phyloP scores from a whole-genome alignment of 192 early-diverging fungal species.

The Mortierella alpina region DNA sequence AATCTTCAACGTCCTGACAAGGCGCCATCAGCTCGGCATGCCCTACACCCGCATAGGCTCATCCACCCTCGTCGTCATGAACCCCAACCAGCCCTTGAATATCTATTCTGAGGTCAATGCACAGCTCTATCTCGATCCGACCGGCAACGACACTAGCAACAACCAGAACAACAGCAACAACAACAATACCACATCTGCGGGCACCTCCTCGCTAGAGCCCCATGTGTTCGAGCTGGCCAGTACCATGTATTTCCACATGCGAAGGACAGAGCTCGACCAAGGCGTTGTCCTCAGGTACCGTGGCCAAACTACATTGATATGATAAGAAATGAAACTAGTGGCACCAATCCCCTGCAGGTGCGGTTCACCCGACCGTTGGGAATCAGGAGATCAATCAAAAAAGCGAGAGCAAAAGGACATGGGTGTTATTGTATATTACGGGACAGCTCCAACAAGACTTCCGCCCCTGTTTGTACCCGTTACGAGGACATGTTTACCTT shows the following conservation, averaged over 20 bases:
- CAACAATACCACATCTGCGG: slow-evolving; percentile 2
- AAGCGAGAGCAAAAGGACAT: too few species aligned
- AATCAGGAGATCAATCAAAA: too few species aligned
- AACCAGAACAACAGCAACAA: slow-evolving; percentile 1
- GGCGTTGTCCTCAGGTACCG: slow-evolving; percentile 71
- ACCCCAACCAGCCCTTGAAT: slow-evolving; percentile 60
- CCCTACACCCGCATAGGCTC: slow-evolving; percentile 65
- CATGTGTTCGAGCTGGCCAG: slow-evolving; percentile 78
- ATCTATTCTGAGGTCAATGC: slow-evolving; percentile 57
- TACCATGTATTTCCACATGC: slow-evolving; percentile 76
- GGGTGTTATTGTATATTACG: too few species aligned
- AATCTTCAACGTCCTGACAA: slow-evolving; percentile 34
- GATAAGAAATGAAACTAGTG: neutral
- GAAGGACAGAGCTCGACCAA: slow-evolving; percentile 74
- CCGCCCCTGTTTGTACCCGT: too few species aligned
- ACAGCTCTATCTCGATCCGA: slow-evolving; percentile 62
- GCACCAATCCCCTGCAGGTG: neutral
- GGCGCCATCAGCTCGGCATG: slow-evolving; percentile 54
- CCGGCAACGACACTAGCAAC: neutral
- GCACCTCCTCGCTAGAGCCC: slow-evolving; percentile 54
- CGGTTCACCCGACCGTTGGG: too few species aligned
- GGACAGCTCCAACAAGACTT: too few species aligned
- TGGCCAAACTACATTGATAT: too few species aligned
- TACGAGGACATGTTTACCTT: too few species aligned
- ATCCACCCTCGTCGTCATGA: slow-evolving; percentile 60